These are phyloP conservation scores for Aspergillus tubingensis DNA, from an alignment of 2,329 filamentous ascomycete genomes.

Conservation along the genomic window DNA sequence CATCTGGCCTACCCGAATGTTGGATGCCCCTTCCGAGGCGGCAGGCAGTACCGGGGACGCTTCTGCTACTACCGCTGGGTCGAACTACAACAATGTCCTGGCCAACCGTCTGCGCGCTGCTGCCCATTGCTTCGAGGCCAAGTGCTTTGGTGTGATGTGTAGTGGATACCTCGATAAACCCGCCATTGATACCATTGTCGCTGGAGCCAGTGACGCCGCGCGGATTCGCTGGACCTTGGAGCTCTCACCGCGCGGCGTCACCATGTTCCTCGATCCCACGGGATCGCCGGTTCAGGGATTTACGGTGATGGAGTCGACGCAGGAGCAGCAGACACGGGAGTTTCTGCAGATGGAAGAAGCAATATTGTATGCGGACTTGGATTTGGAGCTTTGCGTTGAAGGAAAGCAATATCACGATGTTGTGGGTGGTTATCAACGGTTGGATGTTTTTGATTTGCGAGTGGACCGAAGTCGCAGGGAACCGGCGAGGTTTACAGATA, in stretches of 20 bases:
- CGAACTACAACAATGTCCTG: constrained; percentile 56
- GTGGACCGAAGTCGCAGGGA: constrained; percentile 40
- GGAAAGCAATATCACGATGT: constrained; percentile 61
- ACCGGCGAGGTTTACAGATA: too few relatives aligned
- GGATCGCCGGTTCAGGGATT: constrained; percentile 46
- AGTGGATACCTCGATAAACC: constrained; percentile 46
- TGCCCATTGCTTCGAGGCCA: constrained; percentile 61
- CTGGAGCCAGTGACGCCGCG: constrained; percentile 2
- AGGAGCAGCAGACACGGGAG: constrained; percentile 30
- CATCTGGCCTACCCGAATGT: constrained; percentile 53
- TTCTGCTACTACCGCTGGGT: too few relatives aligned
- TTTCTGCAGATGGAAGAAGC: constrained; percentile 51
- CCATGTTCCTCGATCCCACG: constrained; percentile 56
- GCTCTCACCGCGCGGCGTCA: constrained; percentile 47
- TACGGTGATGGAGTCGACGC: constrained; percentile 29
- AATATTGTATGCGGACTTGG: constrained; percentile 55
- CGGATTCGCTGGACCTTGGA: constrained; percentile 31
- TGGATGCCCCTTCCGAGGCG: constrained; percentile 27
- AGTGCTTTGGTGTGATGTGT: constrained; percentile 58
- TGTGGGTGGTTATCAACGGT: constrained; percentile 57
- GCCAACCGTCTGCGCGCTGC: constrained; percentile 56
- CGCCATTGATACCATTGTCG: constrained; percentile 33
- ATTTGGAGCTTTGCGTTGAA: constrained; percentile 54
- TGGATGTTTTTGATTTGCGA: constrained; percentile 56
- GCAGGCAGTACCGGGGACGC: too few relatives aligned